Percentiles rank a stretch among this genome's conserved stretches.
These are phyloP conservation scores for Misopates orontium DNA, from an alignment of 257 asterid genomes.

Conservation along the genomic window DNA sequence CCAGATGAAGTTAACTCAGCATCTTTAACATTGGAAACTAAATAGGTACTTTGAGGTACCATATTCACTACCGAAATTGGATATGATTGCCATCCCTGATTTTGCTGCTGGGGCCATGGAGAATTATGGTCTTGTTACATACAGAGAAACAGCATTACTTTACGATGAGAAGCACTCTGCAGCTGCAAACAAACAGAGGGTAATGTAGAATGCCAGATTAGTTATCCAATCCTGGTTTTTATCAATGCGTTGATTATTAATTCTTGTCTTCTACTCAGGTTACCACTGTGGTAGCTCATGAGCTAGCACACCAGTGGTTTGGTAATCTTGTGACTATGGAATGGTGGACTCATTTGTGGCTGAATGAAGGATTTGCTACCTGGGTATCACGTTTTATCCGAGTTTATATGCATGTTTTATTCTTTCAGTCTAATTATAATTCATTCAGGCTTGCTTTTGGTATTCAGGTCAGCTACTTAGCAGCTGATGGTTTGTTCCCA, in stretches of 20 bases:
- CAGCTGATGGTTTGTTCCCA: conserved; percentile 88
- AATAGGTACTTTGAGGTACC: conserved; percentile 86
- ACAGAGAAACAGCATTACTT: conserved; percentile 88
- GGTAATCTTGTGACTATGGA: conserved; percentile 99
- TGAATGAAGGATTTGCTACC: conserved; percentile 96
- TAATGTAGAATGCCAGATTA: conserved; percentile 27
- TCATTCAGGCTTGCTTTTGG: conserved; percentile 22
- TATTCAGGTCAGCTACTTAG: conserved; percentile 84
- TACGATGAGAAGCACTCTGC: conserved; percentile 95
- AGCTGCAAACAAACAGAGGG: conserved; percentile 98
- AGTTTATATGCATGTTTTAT: conserved; percentile 21
- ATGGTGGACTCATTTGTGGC: conserved; percentile 99
- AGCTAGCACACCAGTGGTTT: conserved; percentile 98
- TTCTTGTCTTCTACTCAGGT: conserved; percentile 52
- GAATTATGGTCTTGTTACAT: conserved; percentile 93
- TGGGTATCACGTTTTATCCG: conserved; percentile 59
- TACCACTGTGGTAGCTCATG: conserved; percentile 93
- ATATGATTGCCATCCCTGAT: conserved; percentile 97
- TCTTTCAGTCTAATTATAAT: conserved; percentile 8
- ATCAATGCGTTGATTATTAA: conserved; percentile 19
- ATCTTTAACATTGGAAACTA: conserved; percentile 17
- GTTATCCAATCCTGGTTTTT: neutral
- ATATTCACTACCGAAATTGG: conserved; percentile 89
- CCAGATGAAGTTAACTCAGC: conserved; percentile 7
- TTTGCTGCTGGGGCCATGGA: conserved; percentile 99